A percentile compares a stretch with the other conserved stretches of the same genome.
Evolutionary conservation across 805 yeast species (phyloP).

Genomic region (Saturnispora ahearnii): DNA sequence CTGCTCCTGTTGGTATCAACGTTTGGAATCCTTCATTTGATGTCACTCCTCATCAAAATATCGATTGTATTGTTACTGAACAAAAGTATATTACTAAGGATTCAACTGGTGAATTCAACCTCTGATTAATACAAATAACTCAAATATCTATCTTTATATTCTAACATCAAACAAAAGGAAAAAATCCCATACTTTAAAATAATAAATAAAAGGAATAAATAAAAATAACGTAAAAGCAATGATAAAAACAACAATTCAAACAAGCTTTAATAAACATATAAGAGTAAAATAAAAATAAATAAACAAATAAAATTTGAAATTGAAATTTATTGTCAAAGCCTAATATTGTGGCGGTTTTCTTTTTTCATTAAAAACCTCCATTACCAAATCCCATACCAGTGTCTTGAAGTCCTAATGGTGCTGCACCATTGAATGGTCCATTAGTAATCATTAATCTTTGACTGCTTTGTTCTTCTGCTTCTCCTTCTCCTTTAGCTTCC

Average conservation of each 20-base stretch:
- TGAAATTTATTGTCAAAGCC: too few relatives aligned
- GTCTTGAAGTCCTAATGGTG: conserved; percentile 51
- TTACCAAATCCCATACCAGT: conserved; percentile 70
- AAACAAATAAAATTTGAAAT: too few relatives aligned
- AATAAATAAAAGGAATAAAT: conserved; percentile 4
- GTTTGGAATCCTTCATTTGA: conserved; percentile 98
- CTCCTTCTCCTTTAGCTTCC: conserved; percentile 49
- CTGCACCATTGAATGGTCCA: conserved; percentile 35
- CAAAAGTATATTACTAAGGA: conserved; percentile 47
- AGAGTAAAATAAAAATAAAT: too few relatives aligned
- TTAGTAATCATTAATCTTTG: conserved; percentile 78
- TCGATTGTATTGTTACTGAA: conserved; percentile 89
- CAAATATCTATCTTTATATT: background rate
- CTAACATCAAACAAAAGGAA: conserved; percentile 5
- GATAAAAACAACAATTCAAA: background rate
- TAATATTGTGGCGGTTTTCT: background rate
- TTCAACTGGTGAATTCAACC: conserved; percentile 37
- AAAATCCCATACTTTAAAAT: conserved; percentile 3
- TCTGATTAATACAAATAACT: conserved; percentile 7
- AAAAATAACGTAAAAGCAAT: conserved; percentile 1
- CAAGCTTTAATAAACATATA: background rate
- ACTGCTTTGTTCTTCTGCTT: conserved; percentile 39
- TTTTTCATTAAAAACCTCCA: conserved; percentile 27
- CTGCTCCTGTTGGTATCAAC: conserved; percentile 74
- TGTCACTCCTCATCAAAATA: conserved; percentile 74